These are phyloP conservation scores for Clitocybe nebularis DNA, from an alignment of 1,284 basidiomycete genomes.

Conservation along the genomic window DNA sequence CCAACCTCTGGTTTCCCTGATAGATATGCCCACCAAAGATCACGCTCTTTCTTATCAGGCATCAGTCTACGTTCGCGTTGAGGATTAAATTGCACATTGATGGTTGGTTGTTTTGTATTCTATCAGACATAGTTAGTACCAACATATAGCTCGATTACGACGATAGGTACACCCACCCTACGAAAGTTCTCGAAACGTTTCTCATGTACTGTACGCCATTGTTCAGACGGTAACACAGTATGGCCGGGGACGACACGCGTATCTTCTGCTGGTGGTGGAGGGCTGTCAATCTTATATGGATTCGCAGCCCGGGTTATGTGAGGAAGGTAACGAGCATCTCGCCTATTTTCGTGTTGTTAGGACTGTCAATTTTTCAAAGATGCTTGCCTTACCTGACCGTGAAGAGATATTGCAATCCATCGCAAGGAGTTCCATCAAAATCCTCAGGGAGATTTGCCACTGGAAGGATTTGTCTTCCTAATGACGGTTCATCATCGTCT, in stretches of 20 bases:
- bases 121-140: constrained; percentile 22
- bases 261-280: constrained; percentile 19
- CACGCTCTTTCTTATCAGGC: constrained; percentile 67
- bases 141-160: not conserved
- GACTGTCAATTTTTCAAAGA: too few species aligned
- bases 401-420: constrained; percentile 80
- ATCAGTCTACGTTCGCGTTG: constrained; percentile 35
- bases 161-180: constrained; percentile 36
- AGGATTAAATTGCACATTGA: constrained; percentile 36
- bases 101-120: constrained; percentile 65
- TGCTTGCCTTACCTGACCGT: constrained; percentile 57
- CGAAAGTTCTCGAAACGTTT: constrained; percentile 61
- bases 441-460: constrained; percentile 67
- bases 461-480: constrained; percentile 65
- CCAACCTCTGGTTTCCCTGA: constrained; percentile 60
- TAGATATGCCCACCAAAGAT: constrained; percentile 76
- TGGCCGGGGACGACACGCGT: constrained; percentile 22
- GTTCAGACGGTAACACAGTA: constrained; percentile 50
- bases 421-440: constrained; percentile 60
- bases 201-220: constrained; percentile 59
- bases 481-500: constrained; percentile 50
- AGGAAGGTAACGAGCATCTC: constrained; percentile 63
- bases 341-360: too few species aligned
- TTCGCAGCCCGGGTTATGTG: constrained; percentile 58
- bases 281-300: constrained; percentile 50